Evolutionary conservation across 169 alveolate species (phyloP).

Genomic region (Plasmodium gaboni): DNA sequence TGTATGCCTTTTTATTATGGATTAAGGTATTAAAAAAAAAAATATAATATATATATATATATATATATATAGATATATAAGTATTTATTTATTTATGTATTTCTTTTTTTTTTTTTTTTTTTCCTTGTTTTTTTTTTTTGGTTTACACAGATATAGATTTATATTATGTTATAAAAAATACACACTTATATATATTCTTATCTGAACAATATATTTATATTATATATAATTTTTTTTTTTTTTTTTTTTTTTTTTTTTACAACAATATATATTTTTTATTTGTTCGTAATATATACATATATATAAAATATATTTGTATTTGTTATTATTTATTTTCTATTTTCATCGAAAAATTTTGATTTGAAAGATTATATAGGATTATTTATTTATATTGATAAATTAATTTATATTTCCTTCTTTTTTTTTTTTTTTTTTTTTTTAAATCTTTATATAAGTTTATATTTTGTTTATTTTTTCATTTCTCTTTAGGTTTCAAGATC

Average conservation of each 20-base stretch:
- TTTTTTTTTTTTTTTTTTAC: conserved; percentile 5
- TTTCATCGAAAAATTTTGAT: conserved; percentile 8
- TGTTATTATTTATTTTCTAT: conserved; percentile 9
- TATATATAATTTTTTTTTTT: not conserved
- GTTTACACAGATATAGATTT: not conserved
- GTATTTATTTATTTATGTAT: too few species aligned
- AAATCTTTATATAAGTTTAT: conserved; percentile 1
- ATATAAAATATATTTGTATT: not conserved
- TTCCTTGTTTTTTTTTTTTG: not conserved
- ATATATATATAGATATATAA: too few species aligned
- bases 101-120: not conserved
- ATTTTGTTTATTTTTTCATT: conserved; percentile 14
- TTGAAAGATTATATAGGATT: not conserved
- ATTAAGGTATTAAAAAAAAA: too few species aligned
- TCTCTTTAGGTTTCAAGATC: conserved; percentile 33
- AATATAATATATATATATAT: too few species aligned
- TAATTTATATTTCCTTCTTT: not conserved
- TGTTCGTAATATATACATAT: conserved; percentile 16
- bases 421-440: not conserved
- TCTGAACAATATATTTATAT: too few species aligned
- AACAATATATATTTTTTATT: conserved; percentile 16
- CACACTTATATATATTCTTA: too few species aligned
- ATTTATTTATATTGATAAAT: too few species aligned
- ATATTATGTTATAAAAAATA: not conserved
- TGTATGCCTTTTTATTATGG: too few species aligned